A percentile compares a stretch with the other conserved stretches of the same genome.
phyloP scores from a whole-genome alignment of 768 basidiomycete genomes.

The Boletellus ananas region DNA sequence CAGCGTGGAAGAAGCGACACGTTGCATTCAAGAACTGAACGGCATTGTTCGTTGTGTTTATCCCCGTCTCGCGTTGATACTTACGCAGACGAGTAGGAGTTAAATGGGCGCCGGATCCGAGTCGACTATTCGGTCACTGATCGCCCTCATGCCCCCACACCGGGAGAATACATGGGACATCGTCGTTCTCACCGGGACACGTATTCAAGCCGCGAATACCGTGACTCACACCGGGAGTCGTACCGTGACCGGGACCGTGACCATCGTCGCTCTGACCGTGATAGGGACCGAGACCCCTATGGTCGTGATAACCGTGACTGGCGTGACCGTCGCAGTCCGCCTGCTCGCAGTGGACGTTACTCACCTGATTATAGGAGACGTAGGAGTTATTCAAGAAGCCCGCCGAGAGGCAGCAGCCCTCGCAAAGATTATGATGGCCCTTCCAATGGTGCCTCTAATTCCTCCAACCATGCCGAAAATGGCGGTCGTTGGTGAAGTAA shows the following conservation, averaged over 20 bases:
- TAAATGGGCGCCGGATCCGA: conserved; percentile 93
- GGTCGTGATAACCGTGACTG: conserved; percentile 72
- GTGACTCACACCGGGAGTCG: conserved; percentile 43
- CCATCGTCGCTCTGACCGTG: conserved; percentile 37
- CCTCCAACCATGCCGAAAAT: conserved; percentile 38
- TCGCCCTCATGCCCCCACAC: conserved; percentile 92
- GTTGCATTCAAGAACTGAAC: conserved; percentile 88
- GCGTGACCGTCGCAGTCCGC: conserved; percentile 77
- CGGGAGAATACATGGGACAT: conserved; percentile 97
- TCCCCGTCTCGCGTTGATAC: background rate
- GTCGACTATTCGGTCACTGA: conserved; percentile 97
- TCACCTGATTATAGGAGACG: conserved; percentile 76
- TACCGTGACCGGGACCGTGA: conserved; percentile 48
- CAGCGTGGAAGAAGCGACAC: conserved; percentile 78
- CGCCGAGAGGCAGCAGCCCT: conserved; percentile 68
- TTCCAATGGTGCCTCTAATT: conserved; percentile 34
- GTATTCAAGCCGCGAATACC: conserved; percentile 41
- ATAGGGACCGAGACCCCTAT: conserved; percentile 57
- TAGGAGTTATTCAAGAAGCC: conserved; percentile 76
- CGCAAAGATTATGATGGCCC: conserved; percentile 47
- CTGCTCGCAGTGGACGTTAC: conserved; percentile 63
- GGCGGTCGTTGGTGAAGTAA: conserved; percentile 60
- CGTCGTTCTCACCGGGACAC: conserved; percentile 55
- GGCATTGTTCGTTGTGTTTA: conserved; percentile 63
- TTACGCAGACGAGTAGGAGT: conserved; percentile 50